A percentile compares a stretch with the other conserved stretches of the same genome.
These are phyloP conservation scores for Leccinum pachyderme DNA, from an alignment of 1,284 basidiomycete genomes.

Conservation along the genomic window DNA sequence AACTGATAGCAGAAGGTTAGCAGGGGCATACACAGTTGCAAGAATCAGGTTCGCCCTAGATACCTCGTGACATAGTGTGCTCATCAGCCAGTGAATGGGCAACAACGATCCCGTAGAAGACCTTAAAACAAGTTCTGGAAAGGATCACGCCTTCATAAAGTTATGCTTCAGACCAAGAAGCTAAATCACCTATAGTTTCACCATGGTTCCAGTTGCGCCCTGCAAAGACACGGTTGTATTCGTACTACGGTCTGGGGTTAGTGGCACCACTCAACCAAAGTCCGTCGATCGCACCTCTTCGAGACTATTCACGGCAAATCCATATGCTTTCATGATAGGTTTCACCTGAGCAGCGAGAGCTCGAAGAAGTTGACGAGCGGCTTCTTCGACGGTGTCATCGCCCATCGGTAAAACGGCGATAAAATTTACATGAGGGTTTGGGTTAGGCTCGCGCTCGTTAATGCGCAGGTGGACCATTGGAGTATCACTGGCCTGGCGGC, in stretches of 20 bases:
- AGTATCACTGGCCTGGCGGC: neutral
- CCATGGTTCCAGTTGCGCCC: constrained; percentile 81
- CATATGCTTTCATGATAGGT: constrained; percentile 77
- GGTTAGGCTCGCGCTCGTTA: constrained; percentile 67
- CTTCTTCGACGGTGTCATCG: constrained; percentile 42
- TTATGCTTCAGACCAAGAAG: neutral
- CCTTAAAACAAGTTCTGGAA: constrained; percentile 68
- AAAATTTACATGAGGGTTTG: constrained; percentile 76
- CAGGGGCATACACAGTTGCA: neutral
- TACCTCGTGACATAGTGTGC: constrained; percentile 82
- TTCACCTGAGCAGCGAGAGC: constrained; percentile 78
- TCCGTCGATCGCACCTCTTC: constrained; percentile 60
- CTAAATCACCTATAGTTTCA: constrained; percentile 61
- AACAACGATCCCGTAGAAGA: constrained; percentile 57
- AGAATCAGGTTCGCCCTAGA: constrained; percentile 6
- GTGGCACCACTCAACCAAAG: neutral
- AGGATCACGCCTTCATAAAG: neutral
- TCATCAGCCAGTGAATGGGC: constrained; percentile 66
- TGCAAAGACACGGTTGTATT: constrained; percentile 71
- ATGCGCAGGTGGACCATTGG: constrained; percentile 69
- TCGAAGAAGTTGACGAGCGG: constrained; percentile 64
- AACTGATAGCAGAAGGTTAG: constrained; percentile 42
- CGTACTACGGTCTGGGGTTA: constrained; percentile 48
- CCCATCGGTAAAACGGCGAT: constrained; percentile 55
- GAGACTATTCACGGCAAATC: constrained; percentile 70